These are phyloP conservation scores for Boletellus ananiceps DNA, from an alignment of 768 basidiomycete genomes.

Conservation along the genomic window DNA sequence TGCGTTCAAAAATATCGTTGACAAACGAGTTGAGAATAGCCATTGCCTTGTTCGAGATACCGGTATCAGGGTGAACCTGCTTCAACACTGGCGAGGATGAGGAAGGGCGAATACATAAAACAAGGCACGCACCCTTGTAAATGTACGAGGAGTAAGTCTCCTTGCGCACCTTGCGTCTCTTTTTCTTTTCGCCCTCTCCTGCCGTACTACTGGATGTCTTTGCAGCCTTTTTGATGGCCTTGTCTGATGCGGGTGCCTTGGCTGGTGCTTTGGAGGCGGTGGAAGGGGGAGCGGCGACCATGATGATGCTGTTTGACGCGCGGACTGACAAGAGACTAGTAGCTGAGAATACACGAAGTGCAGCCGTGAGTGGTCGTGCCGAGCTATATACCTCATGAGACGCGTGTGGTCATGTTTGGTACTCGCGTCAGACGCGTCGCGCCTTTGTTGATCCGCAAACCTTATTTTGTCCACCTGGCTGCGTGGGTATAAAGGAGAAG, in stretches of 20 bases:
- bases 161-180: constrained; percentile 82
- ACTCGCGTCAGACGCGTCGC: constrained; percentile 27
- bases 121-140: constrained; percentile 63
- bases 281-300: constrained; percentile 59
- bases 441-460: constrained; percentile 37
- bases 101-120: not conserved
- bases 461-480: constrained; percentile 25
- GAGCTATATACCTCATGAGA: constrained; percentile 21
- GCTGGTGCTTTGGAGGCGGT: constrained; percentile 41
- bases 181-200: constrained; percentile 78
- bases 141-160: constrained; percentile 95
- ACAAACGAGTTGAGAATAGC: constrained; percentile 90
- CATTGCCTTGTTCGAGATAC: constrained; percentile 98
- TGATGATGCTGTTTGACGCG: constrained; percentile 26
- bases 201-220: constrained; percentile 52
- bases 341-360: constrained; percentile 10
- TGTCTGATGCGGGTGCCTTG: constrained; percentile 35
- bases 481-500: constrained; percentile 27
- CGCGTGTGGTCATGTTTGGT: constrained; percentile 39
- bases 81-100: constrained; percentile 62
- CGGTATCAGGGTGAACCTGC: constrained; percentile 97
- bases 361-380: not conserved
- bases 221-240: constrained; percentile 50
- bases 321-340: not conserved
- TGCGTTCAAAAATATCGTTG: constrained; percentile 92